phyloP scores from a whole-genome alignment of 371 early-diverging fungal species.

The Mucor plumbeus region DNA sequence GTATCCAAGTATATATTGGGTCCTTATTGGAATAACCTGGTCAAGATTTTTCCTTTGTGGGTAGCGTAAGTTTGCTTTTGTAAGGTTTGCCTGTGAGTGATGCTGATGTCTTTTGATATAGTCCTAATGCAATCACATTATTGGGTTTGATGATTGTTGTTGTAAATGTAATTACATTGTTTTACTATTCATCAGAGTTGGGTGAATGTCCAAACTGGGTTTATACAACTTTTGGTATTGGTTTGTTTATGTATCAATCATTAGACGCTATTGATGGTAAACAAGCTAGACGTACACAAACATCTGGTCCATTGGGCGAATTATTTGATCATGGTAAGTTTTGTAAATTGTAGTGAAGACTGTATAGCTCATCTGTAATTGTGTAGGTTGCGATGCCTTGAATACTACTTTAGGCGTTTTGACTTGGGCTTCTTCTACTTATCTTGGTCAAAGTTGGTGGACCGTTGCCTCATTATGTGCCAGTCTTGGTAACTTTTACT shows the following conservation, averaged over 20 bases:
- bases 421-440: slow-evolving; percentile 67
- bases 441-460: slow-evolving; percentile 83
- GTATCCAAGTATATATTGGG: slow-evolving; percentile 85
- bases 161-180: slow-evolving; percentile 70
- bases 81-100: background rate
- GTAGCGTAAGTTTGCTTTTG: slow-evolving; percentile 76
- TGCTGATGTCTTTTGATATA: slow-evolving; percentile 35
- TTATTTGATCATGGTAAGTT: slow-evolving; percentile 86
- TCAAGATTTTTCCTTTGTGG: slow-evolving; percentile 87
- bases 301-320: slow-evolving; percentile 94
- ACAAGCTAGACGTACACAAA: slow-evolving; percentile 94
- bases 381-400: slow-evolving; percentile 89
- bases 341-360: background rate
- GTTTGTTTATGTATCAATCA: slow-evolving; percentile 93
- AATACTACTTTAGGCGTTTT: slow-evolving; percentile 74
- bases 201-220: slow-evolving; percentile 87
- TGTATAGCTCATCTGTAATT: slow-evolving; percentile 32
- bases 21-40: slow-evolving; percentile 91
- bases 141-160: slow-evolving; percentile 89
- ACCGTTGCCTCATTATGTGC: slow-evolving; percentile 58
- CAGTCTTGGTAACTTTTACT: slow-evolving; percentile 86
- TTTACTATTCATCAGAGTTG: slow-evolving; percentile 80
- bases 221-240: slow-evolving; percentile 83
- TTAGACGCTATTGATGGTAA: slow-evolving; percentile 99
- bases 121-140: slow-evolving; percentile 98